A percentile compares a stretch with the other conserved stretches of the same genome.
Evolutionary conservation across 768 basidiomycete species (phyloP).

Genomic region (Xerocomellus chrysenteron): DNA sequence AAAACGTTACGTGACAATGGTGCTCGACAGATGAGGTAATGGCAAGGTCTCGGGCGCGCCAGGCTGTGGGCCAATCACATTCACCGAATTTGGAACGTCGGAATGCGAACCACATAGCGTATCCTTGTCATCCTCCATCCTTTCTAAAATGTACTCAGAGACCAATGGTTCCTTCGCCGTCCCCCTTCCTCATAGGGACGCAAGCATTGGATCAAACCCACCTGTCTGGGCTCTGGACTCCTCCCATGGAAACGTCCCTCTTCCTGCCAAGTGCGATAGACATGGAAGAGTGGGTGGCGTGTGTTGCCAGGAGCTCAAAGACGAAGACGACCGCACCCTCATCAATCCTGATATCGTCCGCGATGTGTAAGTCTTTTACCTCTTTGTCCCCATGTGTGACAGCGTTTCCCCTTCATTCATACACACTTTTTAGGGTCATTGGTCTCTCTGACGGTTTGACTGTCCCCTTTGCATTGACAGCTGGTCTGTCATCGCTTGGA

Average conservation of each 20-base stretch:
- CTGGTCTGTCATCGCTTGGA: slow-evolving; percentile 86
- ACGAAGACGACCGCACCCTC: slow-evolving; percentile 73
- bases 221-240: slow-evolving; percentile 67
- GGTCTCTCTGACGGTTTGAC: slow-evolving; percentile 91
- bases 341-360: slow-evolving; percentile 86
- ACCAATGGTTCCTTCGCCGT: slow-evolving; percentile 14
- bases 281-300: slow-evolving; percentile 57
- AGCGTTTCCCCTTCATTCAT: background rate
- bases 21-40: too few relatives aligned
- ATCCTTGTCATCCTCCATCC: background rate
- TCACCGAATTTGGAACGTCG: too few relatives aligned
- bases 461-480: slow-evolving; percentile 88
- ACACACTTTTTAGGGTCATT: slow-evolving; percentile 56
- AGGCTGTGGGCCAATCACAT: too few relatives aligned
- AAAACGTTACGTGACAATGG: too few relatives aligned
- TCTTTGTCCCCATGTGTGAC: background rate
- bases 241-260: slow-evolving; percentile 42
- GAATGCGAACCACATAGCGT: too few relatives aligned
- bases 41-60: too few relatives aligned
- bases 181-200: slow-evolving; percentile 19
- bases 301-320: slow-evolving; percentile 88
- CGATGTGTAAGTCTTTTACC: slow-evolving; percentile 61
- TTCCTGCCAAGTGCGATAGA: slow-evolving; percentile 58
- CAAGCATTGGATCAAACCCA: slow-evolving; percentile 33
- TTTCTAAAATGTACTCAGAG: slow-evolving; percentile 19